phyloP scores from a whole-genome alignment of 2,329 filamentous ascomycete species.

The Pseudomassariella vexata region DNA sequence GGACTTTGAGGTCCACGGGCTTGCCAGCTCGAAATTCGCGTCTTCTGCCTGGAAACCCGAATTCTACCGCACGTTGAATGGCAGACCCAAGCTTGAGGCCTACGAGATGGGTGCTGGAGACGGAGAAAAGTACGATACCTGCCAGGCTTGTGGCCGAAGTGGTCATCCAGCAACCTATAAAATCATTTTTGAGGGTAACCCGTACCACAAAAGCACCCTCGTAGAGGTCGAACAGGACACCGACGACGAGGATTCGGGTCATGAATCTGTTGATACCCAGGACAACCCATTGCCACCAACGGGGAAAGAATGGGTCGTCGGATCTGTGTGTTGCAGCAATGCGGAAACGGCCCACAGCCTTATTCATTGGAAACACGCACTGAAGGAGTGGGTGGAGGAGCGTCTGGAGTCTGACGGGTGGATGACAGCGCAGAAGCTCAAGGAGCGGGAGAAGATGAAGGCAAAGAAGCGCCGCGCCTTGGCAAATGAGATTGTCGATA shows the following conservation, averaged over 20 bases:
- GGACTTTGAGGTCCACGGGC: conserved; percentile 62
- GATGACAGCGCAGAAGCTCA: conserved; percentile 49
- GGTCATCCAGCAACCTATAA: conserved; percentile 62
- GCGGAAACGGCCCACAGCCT: conserved; percentile 67
- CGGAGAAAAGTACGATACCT: conserved; percentile 39
- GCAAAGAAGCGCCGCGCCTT: conserved; percentile 51
- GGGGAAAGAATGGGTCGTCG: conserved; percentile 35
- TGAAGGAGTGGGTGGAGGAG: conserved; percentile 66
- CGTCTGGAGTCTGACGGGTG: conserved; percentile 55
- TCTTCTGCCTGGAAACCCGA: conserved; percentile 64
- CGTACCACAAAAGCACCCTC: conserved; percentile 61
- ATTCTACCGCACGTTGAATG: conserved; percentile 61
- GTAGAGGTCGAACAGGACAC: conserved; percentile 50
- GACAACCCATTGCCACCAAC: conserved; percentile 27
- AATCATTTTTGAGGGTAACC: conserved; percentile 56
- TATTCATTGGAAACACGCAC: conserved; percentile 68
- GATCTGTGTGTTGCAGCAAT: conserved; percentile 35
- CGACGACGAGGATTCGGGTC: conserved; percentile 21
- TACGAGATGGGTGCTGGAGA: conserved; percentile 32
- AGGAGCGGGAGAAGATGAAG: conserved; percentile 56
- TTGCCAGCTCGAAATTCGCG: conserved; percentile 64
- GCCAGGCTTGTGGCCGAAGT: conserved; percentile 66
- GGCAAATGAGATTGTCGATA: conserved; percentile 58
- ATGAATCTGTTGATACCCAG: conserved; percentile 31
- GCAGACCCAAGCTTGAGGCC: conserved; percentile 56